Evolutionary conservation across 768 basidiomycete genomes (phyloP).

Genomic region (Mycena albidolilacea): DNA sequence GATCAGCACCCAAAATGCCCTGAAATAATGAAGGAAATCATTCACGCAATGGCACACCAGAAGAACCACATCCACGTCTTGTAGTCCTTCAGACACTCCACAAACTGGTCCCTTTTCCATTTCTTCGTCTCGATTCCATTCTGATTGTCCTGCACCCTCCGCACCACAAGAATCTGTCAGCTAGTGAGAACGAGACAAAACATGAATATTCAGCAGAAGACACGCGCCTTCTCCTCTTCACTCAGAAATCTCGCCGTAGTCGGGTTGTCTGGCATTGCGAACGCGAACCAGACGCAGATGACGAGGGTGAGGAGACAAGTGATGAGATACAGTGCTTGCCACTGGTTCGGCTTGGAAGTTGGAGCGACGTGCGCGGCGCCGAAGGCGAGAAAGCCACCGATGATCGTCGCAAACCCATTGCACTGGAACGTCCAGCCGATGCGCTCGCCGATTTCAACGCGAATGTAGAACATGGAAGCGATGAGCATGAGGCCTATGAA

Average conservation of each 20-base stretch:
- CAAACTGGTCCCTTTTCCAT: conserved; percentile 6
- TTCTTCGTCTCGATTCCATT: conserved; percentile 11
- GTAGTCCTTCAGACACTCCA: conserved; percentile 5
- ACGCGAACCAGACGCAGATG: conserved; percentile 2
- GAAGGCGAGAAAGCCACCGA: conserved; percentile 7
- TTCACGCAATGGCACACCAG: conserved; percentile 9
- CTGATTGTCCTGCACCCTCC: conserved; percentile 8
- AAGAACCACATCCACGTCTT: conserved; percentile 12
- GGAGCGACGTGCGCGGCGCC: conserved; percentile 1
- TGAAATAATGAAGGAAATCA: not conserved
- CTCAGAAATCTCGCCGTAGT: conserved; percentile 1
- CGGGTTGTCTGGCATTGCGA: conserved; percentile 8
- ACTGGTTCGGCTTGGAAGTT: conserved; percentile 9
- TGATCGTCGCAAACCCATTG: conserved; percentile 7
- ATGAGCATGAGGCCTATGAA: conserved; percentile 10
- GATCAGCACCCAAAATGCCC: conserved; percentile 1
- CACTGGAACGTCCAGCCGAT: conserved; percentile 6
- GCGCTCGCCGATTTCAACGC: conserved; percentile 11
- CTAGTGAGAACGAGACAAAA: conserved; percentile 1
- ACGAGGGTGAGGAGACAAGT: conserved; percentile 5
- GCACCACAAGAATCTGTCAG: conserved; percentile 4
- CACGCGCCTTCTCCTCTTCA: conserved; percentile 5
- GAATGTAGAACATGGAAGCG: conserved; percentile 6
- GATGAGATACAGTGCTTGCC: not conserved
- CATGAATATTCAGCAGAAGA: conserved; percentile 5